Base-by-base conservation (phyloP, 306 rosid species). In the Alnus glutinosa region DNA sequence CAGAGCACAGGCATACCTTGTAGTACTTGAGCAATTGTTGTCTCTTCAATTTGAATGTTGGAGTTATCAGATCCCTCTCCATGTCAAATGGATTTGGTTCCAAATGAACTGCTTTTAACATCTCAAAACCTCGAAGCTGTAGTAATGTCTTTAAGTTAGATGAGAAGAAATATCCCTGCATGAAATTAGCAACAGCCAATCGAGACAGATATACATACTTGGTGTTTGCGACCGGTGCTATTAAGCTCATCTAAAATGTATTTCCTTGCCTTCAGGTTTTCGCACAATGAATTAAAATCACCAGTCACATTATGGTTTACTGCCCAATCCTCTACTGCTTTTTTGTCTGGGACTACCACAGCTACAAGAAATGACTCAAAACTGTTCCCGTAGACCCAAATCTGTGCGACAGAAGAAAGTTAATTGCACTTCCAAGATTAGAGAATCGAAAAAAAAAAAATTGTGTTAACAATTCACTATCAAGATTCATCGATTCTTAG, bases 361-460 rank as follows among this genome's bases (percentile, higher is more conserved):
- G 97, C 95, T 83, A 94, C 98, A 64, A 94, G 91, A 83, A 86
- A 94, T n/a, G 98, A 89, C 89, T 94, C 98, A 36, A 92, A 94
- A 85, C 97, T 94, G 87, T 91, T 94, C 79, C 98, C 98, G 34
- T 94, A 89, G 63, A 94, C 97, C 98, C 97, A 94, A 77, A 94
- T 84, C 98, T 94, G 86, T 67, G 32, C 0, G 55, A 59, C 63
- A 30, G 66, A 76, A 75, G 18, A 83, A 82, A 68, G 50, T 42
- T 23, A 34, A 55, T 42, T 7, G 10, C 51, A 18, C 63, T 28
- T 68, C 11, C 28, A 13, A 2, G 48, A 42, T n/a, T 39, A 4
- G 30, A 42, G 12, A 42, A 44, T 39, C 6, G 14, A 4, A 9
- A 8, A 39, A 13, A 39, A 13, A 34, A 67, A 68, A 7, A 8